These are phyloP conservation scores for Wickerhamia fluorescens DNA, from an alignment of 805 yeast species.

Conservation along the genomic window DNA sequence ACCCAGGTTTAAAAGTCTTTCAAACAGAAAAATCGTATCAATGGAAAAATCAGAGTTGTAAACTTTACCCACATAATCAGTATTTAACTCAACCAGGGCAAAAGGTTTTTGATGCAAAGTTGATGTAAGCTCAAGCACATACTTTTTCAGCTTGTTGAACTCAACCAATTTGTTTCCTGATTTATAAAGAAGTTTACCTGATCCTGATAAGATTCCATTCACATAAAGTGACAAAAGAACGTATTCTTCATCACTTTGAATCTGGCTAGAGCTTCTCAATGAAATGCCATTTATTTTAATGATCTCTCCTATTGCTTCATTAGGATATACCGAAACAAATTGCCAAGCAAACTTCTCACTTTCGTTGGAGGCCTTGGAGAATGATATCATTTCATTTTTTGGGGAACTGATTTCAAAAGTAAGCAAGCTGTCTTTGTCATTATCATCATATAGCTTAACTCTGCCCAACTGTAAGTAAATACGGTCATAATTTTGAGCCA, in stretches of 20 bases:
- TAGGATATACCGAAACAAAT: slow-evolving; percentile 64
- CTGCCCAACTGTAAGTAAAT: slow-evolving; percentile 55
- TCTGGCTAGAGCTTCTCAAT: slow-evolving; percentile 25
- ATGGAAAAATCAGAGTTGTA: slow-evolving; percentile 54
- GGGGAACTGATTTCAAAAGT: slow-evolving; percentile 51
- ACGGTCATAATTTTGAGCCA: slow-evolving; percentile 53
- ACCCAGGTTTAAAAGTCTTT: slow-evolving; percentile 37
- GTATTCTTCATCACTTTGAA: slow-evolving; percentile 42
- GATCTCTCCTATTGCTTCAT: slow-evolving; percentile 66
- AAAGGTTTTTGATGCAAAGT: slow-evolving; percentile 27
- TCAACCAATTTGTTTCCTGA: slow-evolving; percentile 42
- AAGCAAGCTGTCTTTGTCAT: slow-evolving; percentile 34
- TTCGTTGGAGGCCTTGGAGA: slow-evolving; percentile 67
- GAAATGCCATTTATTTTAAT: slow-evolving; percentile 58
- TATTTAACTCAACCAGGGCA: slow-evolving; percentile 46
- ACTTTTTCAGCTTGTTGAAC: slow-evolving; percentile 36
- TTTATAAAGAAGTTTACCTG: slow-evolving; percentile 47
- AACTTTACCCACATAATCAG: slow-evolving; percentile 63
- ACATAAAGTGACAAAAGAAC: slow-evolving; percentile 50
- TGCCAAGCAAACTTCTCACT: slow-evolving; percentile 49
- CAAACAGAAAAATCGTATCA: slow-evolving; percentile 49
- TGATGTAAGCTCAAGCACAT: slow-evolving; percentile 39
- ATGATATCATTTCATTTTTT: slow-evolving; percentile 41
- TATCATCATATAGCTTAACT: slow-evolving; percentile 24
- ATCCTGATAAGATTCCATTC: slow-evolving; percentile 59